Evolutionary conservation across 192 early-diverging fungal species (phyloP), one percentile per base, ranked within the genome.

Genomic region (Phlyctochytrium bullatum): DNA sequence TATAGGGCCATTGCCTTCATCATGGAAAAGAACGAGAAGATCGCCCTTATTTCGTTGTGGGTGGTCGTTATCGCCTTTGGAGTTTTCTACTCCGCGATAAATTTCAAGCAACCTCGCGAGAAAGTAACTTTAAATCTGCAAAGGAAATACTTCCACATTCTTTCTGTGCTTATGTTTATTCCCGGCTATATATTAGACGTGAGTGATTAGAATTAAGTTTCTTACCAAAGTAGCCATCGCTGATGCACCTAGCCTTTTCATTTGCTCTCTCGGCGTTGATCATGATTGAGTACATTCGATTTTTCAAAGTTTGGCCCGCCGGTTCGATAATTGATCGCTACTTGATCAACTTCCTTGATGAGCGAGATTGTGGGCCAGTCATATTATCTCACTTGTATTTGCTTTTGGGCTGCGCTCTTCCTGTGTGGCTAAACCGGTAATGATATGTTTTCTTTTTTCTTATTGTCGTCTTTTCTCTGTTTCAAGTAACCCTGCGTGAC

Each of bases 301-400:
- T 84, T 52, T 89, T 90, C 73, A 83, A 81, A 30, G 72, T 97
- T 1, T 85, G 80, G 62, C 91, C 90, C 0, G 70, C 84, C 25
- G 88, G 86, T 2, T 75, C 77, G 6, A 67, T 71, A 36, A 79
- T 98, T 2, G 78, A 90, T 34, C 59, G 74, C 14, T 97, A 96
- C 66, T 58, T 97, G 70, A 71, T 77, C 23, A 79, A 82, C 34
- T 98, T 98, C 73, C 78, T 93, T n/a, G 93, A 96, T 62, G 74
- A 80, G 36, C 85, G 91, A 12, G 96, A 98, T 64, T 73, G 84
- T 1, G 96, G 94, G 24, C 83, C 86, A 0, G 83, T 90, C 30
- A 90, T 98, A 3, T 74, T 96, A 2, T 89, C 91, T 31, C 96
- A 98, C 65, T 74, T 97, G 36, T 96, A 96, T 61, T 76, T 98